Base-by-base conservation (phyloP, 495 filamentous ascomycete species). In the Penicillium arizonense region DNA sequence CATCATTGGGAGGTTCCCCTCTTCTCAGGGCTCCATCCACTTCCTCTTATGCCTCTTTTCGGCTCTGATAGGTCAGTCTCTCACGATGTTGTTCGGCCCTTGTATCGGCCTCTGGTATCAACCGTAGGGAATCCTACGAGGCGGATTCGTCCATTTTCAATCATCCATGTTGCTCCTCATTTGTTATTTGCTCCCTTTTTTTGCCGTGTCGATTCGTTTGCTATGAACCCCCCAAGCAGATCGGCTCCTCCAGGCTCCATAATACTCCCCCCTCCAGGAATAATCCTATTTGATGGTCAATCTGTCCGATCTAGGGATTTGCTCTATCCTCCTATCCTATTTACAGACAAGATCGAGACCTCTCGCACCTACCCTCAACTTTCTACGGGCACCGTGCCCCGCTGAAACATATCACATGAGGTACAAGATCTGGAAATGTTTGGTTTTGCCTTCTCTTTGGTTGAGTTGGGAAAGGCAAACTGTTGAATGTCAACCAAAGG, bases 131-230 rank as follows among this genome's bases (percentile, higher is more conserved):
- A 57, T 53, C 48, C 33, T 46, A 20, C 24, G 38, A 49, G 51
- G 48, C 39, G 46, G 56, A 66, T 66, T 66, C 55, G 55, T 44
- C 53, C 55, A 55, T 34, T 32, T 32, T 30, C 40, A 16, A 58
- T 62, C 28, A 56, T 55, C 63, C 52, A 53, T 56, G 60, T 37
- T 55, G 55, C 55, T 64, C 60, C 46, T 58, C 49, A 63, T 64
- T 57, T 66, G 50, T 44, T 48, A 39, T 48, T 53, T 30, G 28
- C 28, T 30, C 28, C 26, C 9, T 30, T 30, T 61, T 53, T 35
- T 58, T 52, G 56, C 56, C 63, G 57, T 53, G 48, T 60, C 47
- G 47, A 52, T 47, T 56, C 50, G 36, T 53, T 59, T 38, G 52
- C 62, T 58, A 40, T 14, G 42, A 53, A 44, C 40, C 18, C 28